These are phyloP conservation scores for Solanum tarijense DNA, from an alignment of 257 asterid genomes.

Conservation along the genomic window DNA sequence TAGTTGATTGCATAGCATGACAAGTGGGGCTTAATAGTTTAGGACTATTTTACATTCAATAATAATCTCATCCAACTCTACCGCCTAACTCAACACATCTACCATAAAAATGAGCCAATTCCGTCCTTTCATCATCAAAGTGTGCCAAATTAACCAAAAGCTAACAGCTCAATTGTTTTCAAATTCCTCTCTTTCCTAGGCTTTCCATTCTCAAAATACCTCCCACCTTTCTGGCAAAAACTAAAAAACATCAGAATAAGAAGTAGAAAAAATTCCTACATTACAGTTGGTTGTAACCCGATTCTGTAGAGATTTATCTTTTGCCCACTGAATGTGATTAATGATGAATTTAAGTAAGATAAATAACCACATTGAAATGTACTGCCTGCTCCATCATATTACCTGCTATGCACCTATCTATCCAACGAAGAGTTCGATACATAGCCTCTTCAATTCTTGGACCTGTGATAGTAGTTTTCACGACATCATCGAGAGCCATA, in stretches of 20 bases:
- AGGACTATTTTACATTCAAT: not conserved
- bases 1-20: not conserved
- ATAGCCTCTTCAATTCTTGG: conserved; percentile 95
- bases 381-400: not conserved
- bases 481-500: conserved; percentile 99
- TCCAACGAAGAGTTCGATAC: conserved; percentile 99
- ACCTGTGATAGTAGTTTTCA: conserved; percentile 90
- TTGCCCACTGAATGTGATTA: not conserved
- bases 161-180: not conserved
- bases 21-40: not conserved
- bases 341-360: not conserved
- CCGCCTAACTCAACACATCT: not conserved
- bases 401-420: conserved; percentile 97
- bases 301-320: not conserved
- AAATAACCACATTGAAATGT: not conserved
- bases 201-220: not conserved
- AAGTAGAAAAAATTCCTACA: not conserved
- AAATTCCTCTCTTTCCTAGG: not conserved
- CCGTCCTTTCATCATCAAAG: not conserved
- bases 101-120: not conserved
- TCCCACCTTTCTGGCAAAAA: not conserved
- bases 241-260: not conserved
- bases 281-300: not conserved
- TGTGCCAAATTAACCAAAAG: not conserved
- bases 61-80: not conserved